Evolutionary conservation across 1,139 yeast species (phyloP), one percentile per base, ranked within the genome.

Genomic region (Hansenula lynferdii): DNA sequence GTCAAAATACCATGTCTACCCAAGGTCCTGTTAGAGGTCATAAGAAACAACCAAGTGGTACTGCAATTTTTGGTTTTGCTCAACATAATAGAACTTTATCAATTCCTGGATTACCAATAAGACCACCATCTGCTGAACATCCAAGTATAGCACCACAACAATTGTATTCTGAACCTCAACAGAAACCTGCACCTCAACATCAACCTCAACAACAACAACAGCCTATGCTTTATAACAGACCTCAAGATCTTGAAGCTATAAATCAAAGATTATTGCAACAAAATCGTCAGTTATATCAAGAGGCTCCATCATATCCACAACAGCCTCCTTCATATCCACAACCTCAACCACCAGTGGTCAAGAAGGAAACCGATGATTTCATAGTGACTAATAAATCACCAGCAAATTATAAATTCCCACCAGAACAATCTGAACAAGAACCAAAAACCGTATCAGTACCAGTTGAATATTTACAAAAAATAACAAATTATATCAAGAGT

Each of bases 1-100:
- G 37, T 16, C 36, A 38, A 12, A 31, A 42, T 12, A 18, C 28
- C 15, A 24, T 14, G 22, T 12, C 10, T 26, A n/a, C 37, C 16
- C 23, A 30, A 5, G 36, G 38, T 20, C 23, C 33, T 12, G 11
- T 27, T 1, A 48, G 29, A 35, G 49, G 50, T 15, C 68, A 63
- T 45, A 56, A 56, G 42, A 58, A 64, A 36, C 60, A 60, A 10
- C 56, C 60, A 20, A 75, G 81, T 58, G 85, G 84, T 8, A 77
- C 85, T 2, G 83, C 83, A 8, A 78, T 77, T 28, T 78, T 78
- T 54, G 85, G 85, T 0, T 77, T 72, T 47, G 60, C 67, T 3
- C 74, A 70, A 37, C 84, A 78, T 53, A 73, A 68, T 45, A 66
- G 74, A 38, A 77, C 70, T 23, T 54, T 77, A 8, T 52, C 57